Evolutionary conservation across 345 rosid species (phyloP), one percentile per base, ranked within the genome.

Genomic region (Pugionium cornutum): DNA sequence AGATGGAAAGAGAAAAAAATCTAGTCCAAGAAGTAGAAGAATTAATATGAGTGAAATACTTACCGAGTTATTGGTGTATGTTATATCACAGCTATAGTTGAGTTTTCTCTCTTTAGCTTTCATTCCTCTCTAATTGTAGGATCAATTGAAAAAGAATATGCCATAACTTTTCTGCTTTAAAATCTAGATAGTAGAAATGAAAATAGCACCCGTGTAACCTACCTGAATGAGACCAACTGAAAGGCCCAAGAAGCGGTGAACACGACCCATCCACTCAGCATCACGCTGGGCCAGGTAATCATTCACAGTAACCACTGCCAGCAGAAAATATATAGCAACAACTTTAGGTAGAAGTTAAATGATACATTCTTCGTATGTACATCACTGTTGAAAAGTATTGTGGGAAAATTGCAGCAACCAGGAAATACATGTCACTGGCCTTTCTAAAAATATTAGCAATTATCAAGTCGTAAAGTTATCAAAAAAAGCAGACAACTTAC

Each of bases 231-330:
- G 89, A 78, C 98, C 98, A 61, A 92, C 96, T 58, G 98, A 89
- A 74, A 92, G 92, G 68, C 96, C 96, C 75, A 92, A 77, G 76
- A 79, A 92, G 57, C 84, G 85, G 83, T 92, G 92, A 77, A 92
- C 90, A 70, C 92, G 95, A 33, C 96, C 98, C 98, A 92, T 92
- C 98, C 98, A 92, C 68, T 92, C 96, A 72, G 98, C 98, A 83
- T 92, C 98, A 61, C 98, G 96, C 72, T 84, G 91, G 58, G 98
- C 98, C 58, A 92, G 79, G 78, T 92, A 92, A 81, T 92, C 95
- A 77, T 92, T 92, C 65, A 92, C 98, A 31, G 98, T 92, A 61
- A 92, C 98, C 82, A 92, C 98, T 92, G 82, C 64, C 65, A 68
- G 75, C 64, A 72, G 46, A 70, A 66, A 71, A 31, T 7, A 77